Base-by-base conservation (phyloP, 129 eudicot species). In the Kitagawia praeruptora region DNA sequence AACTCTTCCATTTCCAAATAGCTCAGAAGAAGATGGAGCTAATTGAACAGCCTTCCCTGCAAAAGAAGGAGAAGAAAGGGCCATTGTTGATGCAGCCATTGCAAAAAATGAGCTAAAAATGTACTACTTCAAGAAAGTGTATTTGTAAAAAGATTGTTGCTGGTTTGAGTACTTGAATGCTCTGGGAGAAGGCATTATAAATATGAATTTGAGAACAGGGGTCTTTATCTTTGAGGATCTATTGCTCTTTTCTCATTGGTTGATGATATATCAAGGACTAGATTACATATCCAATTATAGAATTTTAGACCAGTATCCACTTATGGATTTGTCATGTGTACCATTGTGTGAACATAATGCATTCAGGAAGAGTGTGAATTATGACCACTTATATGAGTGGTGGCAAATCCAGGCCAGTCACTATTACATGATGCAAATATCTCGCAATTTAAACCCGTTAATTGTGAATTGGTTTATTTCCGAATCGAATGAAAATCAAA, bases 81-180 rank as follows among this genome's bases (percentile, higher is more conserved):
- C 85, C 87, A 87, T 87, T 56, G 90, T 79, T 2, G 90, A 84
- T 42, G 90, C 81, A 11, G 87, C 87, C 90, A 87, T 86, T 38
- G 25, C 63, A 19, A 54, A 54, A 39, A 19, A 54, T 56, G 66
- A 56, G 66, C 31, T 56, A 31, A 67, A 61, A 61, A 18, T 61
- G 19, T 31, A 56, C n/a, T 56, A 56, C 63, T 19, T 6, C 0
- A 54, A 18, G 13, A 23, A 56, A n/a, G 9, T 6, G 66, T 23
- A 27, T 31, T 23, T 19, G 63, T 54, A 5, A 6, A 56, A 23
- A n/a, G 66, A 56, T 56, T 56, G 66, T 56, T 56, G 66, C 8
- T 0, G 8, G 66, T 31, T 56, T 56, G 66, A 56, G 66, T 56
- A n/a, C 66, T 23, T 56, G 31, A 56, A 23, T 23, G 66, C 66